A percentile compares a stretch with the other conserved stretches of the same genome.
Conservation (phyloP, 2,329 filamentous ascomycete genomes). For the Pseudogymnoascus sp. region DNA sequence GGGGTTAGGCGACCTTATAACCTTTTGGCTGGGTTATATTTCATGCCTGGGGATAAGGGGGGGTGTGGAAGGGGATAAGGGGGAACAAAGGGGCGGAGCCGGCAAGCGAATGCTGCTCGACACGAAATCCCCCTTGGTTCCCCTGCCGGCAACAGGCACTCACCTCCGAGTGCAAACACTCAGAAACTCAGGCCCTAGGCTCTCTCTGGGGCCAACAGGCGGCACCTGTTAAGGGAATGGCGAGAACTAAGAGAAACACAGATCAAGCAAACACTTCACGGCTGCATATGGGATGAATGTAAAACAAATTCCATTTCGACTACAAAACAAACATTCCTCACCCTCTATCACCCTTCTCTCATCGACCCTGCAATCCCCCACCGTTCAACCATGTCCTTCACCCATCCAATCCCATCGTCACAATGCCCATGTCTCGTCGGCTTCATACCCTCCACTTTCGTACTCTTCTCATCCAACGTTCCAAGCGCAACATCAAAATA, state of each 20-base stretch:
- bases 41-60: neutral
- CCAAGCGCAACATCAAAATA: constrained; percentile 23
- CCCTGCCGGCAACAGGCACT: too few species aligned
- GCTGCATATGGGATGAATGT: neutral
- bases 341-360: neutral
- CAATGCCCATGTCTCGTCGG: constrained; percentile 20
- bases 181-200: too few species aligned
- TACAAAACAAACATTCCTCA: neutral
- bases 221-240: neutral
- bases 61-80: neutral
- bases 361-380: constrained; percentile 6
- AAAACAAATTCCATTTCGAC: neutral
- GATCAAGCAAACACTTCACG: neutral
- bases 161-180: too few species aligned
- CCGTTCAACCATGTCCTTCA: constrained; percentile 16
- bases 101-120: neutral
- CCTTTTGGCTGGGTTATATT: neutral
- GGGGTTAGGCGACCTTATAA: neutral
- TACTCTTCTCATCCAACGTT: constrained; percentile 21
- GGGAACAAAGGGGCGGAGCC: neutral
- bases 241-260: neutral
- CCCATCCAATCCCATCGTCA: constrained; percentile 23
- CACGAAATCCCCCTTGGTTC: too few species aligned
- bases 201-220: neutral
- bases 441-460: constrained; percentile 18